Percentiles rank a stretch among this genome's conserved stretches.
Evolutionary conservation across 176 grass and related monocot species (phyloP).

Genomic region (Secale cereale): DNA sequence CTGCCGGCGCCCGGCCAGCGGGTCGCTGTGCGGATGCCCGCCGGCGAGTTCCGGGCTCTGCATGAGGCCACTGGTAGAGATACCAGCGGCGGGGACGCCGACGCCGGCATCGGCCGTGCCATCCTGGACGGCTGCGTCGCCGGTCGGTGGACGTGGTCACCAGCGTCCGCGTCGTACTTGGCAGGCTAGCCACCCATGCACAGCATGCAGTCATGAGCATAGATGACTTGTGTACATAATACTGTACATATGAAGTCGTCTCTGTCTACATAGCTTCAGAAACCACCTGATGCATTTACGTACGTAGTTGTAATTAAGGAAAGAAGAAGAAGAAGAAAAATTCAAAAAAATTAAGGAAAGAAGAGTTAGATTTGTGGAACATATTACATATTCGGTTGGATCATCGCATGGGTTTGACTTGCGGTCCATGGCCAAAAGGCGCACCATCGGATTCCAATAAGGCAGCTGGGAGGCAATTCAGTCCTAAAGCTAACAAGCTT

Average conservation of each 20-base stretch:
- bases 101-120: conserved; percentile 23
- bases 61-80: neutral
- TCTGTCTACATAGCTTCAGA: neutral
- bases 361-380: neutral
- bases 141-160: conserved; percentile 54
- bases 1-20: conserved; percentile 11
- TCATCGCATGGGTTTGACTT: conserved; percentile 17
- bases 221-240: neutral
- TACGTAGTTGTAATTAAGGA: neutral
- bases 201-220: neutral
- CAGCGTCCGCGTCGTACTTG: conserved; percentile 9
- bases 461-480: neutral
- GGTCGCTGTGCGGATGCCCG: conserved; percentile 61
- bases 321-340: too few species aligned
- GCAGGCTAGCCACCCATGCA: neutral
- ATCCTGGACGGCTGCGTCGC: conserved; percentile 63
- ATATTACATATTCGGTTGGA: neutral
- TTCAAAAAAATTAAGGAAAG: neutral
- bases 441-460: conserved; percentile 21
- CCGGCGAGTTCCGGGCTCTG: conserved; percentile 46
- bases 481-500: conserved; percentile 1
- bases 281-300: neutral
- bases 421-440: neutral
- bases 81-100: neutral
- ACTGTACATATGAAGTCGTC: too few species aligned